Evolutionary conservation across 2,329 filamentous ascomycete species (phyloP).

Genomic region (Colletotrichum eremochloae): DNA sequence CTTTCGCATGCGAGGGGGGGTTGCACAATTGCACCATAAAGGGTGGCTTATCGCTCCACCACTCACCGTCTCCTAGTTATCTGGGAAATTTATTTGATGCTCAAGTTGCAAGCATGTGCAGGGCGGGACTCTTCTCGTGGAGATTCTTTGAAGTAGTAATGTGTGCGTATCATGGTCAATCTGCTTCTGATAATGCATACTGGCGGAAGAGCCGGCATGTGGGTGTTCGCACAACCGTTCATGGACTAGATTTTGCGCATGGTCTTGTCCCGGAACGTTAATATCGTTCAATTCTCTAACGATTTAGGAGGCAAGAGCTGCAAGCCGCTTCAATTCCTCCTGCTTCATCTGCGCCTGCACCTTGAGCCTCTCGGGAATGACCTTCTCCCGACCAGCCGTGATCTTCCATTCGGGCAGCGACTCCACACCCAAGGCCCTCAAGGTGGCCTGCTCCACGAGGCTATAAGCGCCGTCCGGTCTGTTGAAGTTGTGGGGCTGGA

Average conservation of each 20-base stretch:
- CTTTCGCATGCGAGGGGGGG: neutral
- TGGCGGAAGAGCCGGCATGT: neutral
- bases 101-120: neutral
- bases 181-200: slow-evolving; percentile 10
- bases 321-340: slow-evolving; percentile 57
- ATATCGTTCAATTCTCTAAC: neutral
- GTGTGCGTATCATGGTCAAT: neutral
- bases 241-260: neutral
- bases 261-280: neutral
- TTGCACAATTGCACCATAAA: no score
- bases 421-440: slow-evolving; percentile 62
- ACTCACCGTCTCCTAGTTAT: neutral
- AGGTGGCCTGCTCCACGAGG: slow-evolving; percentile 68
- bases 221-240: neutral
- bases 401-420: slow-evolving; percentile 66
- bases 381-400: slow-evolving; percentile 59
- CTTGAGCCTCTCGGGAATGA: slow-evolving; percentile 58
- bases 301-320: slow-evolving; percentile 39
- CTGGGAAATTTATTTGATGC: neutral
- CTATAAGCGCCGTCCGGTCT: slow-evolving; percentile 63
- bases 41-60: neutral
- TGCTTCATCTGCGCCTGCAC: slow-evolving; percentile 47
- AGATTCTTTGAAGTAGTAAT: neutral
- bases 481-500: slow-evolving; percentile 66
- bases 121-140: neutral